Evolutionary conservation across 129 eudicot genomes (phyloP), one percentile per base, ranked within the genome.

Genomic region (Lactuca saligna): DNA sequence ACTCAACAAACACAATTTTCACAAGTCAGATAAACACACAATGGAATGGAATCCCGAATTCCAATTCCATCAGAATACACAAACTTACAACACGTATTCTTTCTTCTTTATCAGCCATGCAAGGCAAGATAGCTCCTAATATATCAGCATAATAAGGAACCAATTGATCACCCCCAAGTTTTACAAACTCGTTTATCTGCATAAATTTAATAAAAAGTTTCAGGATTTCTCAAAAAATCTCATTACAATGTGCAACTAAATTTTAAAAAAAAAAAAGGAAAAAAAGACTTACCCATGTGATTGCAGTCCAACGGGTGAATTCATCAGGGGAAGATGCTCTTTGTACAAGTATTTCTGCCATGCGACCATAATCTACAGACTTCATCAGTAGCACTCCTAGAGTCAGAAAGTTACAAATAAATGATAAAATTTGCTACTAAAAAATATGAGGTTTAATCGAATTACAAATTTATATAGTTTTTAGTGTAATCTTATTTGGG

Each of bases 351-450:
- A 93, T 93, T 82, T 93, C 97, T 69, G 99, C 97, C 97, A 93
- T 93, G 85, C 99, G 99, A 73, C 99, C 99, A 78, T 93, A 93
- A 85, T 93, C 99, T 93, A 93, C 99, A 83, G 99, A 93, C 99
- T 93, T 87, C 88, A 83, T 69, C 53, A 81, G 84, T 76, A 84
- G 63, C 73, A 90, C 81, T 65, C 79, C 75, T 87, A 63, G 70
- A 72, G 86, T 87, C 87, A 82, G 80, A 80, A 65, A 66, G 42
- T 75, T 56, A 59, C 69, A 69, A 73, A 80, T 56, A 74, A 72
- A 64, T 63, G 51, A 75, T 58, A 80, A 83, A 53, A 81, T 25
- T 60, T 82, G 72, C 75, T 79, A 66, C 74, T 73, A 34, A 41
- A 67, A 65, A n/a, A 50, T 38, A 51, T 13, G 39, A 66, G 39